These are phyloP conservation scores for Metarhizium sp. DNA, from an alignment of 2,329 filamentous ascomycete genomes.

Conservation along the genomic window DNA sequence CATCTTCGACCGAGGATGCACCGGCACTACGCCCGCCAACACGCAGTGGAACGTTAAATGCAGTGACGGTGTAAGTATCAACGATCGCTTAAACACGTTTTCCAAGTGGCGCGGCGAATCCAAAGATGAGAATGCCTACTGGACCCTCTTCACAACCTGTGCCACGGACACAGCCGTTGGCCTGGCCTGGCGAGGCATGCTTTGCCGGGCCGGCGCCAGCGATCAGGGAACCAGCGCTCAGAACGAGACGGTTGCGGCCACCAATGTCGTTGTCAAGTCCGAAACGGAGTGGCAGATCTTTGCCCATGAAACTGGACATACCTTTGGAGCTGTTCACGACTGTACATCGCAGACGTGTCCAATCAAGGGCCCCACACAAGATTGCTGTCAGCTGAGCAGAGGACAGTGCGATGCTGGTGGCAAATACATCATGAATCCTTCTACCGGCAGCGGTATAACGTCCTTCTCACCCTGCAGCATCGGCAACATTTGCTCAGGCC, in stretches of 20 bases:
- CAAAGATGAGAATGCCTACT: constrained; percentile 78
- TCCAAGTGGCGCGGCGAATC: constrained; percentile 77
- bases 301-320: constrained; percentile 89
- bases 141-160: constrained; percentile 80
- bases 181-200: constrained; percentile 84
- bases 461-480: constrained; percentile 82
- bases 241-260: constrained; percentile 68
- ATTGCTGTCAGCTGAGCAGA: constrained; percentile 71
- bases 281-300: constrained; percentile 89
- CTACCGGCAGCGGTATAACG: constrained; percentile 62
- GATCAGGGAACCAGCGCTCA: constrained; percentile 37
- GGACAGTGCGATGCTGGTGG: constrained; percentile 63
- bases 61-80: constrained; percentile 52
- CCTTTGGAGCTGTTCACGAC: constrained; percentile 92
- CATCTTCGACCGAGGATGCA: constrained; percentile 66
- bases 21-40: constrained; percentile 53
- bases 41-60: constrained; percentile 83
- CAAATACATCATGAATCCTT: constrained; percentile 95
- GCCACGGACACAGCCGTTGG: constrained; percentile 78
- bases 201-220: constrained; percentile 56
- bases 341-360: constrained; percentile 67
- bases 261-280: constrained; percentile 83
- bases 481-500: constrained; percentile 86
- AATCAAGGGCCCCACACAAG: constrained; percentile 38
- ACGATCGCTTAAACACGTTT: constrained; percentile 75